Evolutionary conservation across 202 grass and related monocot species (phyloP).

Genomic region (Bolboschoenoplectus hybrid): DNA sequence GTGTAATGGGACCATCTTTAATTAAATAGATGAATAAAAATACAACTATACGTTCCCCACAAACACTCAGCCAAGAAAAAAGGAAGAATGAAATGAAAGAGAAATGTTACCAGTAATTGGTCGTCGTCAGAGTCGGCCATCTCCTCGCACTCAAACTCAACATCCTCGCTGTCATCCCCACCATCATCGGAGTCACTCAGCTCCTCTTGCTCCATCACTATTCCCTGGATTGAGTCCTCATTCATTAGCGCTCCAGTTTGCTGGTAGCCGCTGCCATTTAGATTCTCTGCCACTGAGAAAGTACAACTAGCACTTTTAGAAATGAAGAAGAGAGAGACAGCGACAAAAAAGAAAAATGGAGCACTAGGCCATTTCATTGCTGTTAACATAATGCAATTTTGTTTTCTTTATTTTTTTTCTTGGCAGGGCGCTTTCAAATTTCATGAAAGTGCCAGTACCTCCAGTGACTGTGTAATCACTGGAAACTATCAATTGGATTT

Average conservation of each 20-base stretch:
- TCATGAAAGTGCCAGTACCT: not conserved
- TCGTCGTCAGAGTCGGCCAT: conserved; percentile 92
- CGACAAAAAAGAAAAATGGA: conserved; percentile 33
- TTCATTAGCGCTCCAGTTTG: conserved; percentile 40
- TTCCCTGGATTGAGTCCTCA: conserved; percentile 67
- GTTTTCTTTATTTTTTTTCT: conserved; percentile 36
- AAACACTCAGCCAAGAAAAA: conserved; percentile 38
- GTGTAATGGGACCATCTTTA: not conserved
- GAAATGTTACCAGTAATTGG: conserved; percentile 42
- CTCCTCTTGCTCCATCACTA: conserved; percentile 96
- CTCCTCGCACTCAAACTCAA: conserved; percentile 90
- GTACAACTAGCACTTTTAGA: conserved; percentile 26
- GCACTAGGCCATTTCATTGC: conserved; percentile 34
- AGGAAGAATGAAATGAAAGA: conserved; percentile 47
- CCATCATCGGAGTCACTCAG: conserved; percentile 89
- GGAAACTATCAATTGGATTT: not conserved
- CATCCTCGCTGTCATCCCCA: conserved; percentile 60
- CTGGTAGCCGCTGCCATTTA: conserved; percentile 43
- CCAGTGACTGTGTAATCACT: not conserved
- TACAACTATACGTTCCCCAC: conserved; percentile 20
- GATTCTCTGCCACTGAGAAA: conserved; percentile 37
- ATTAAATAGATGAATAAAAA: not conserved
- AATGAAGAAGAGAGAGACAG: not conserved
- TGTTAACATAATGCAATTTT: conserved; percentile 36
- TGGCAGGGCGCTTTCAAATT: not conserved